Base-by-base conservation (phyloP, 2,329 filamentous ascomycete species). In the Septoria petroselini region DNA sequence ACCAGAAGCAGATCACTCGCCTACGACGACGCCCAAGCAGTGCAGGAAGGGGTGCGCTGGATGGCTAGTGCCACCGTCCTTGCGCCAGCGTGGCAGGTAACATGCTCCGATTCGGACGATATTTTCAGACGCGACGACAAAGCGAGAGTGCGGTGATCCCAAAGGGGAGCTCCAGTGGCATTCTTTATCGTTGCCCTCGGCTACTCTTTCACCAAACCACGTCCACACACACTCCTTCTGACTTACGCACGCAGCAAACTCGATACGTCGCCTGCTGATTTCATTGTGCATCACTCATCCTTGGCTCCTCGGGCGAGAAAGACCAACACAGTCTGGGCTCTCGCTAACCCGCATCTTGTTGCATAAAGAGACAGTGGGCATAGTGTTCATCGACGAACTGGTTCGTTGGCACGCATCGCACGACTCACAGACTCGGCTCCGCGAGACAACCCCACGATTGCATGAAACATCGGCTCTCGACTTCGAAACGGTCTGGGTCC, bases 21-120 rank as follows among this genome's bases (percentile, higher is more conserved):
- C 15, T 41, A 27, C 15, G 14, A 25, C 25, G 38, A 37, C 11
- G 30, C 15, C 15, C 29, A n/a, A 34, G 27, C 25, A 23, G 15
- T 30, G 21, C 9, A 42, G 17, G 27, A 37, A 7, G 25, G 38
- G 38, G 31, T 29, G 29, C 27, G 25, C 12, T 19, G 23, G 19
- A 15, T 12, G 18, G 12, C n/a, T 15, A 8, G 14, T 25, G 19
- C 14, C 17, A 19, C 42, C 19, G 23, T 40, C 43, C 38, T 42
- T 44, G 50, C 41, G 34, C 23, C 43, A 43, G 44, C 44, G 34
- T 52, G 50, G 44, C 50, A 18, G 44, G 44, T 41, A 33, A 48
- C 39, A 49, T 42, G 35, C 17, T 11, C 23, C 39, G 17, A 15
- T 18, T 14, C 33, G 11, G 27, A 43, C 38, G 33, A 33, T 21